Conservation (phyloP, 2,329 filamentous ascomycete genomes). For the Emergomyces africanus region DNA sequence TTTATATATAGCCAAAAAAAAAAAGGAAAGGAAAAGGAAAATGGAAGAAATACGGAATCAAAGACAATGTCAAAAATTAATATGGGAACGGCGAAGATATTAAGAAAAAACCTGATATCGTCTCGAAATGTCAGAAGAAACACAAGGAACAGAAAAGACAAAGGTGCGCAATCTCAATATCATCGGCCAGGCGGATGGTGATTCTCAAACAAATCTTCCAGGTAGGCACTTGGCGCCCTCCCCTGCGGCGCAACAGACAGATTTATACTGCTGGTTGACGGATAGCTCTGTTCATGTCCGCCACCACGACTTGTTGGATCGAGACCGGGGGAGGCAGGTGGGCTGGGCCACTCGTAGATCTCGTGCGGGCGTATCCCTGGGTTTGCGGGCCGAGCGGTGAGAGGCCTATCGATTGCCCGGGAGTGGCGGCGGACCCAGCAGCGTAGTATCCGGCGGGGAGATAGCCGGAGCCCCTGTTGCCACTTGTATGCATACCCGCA, state of each 20-base stretch:
- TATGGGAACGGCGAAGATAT: too few species aligned
- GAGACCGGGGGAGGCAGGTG: conserved; percentile 53
- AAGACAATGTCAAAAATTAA: background rate
- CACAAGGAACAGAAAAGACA: background rate
- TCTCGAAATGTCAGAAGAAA: background rate
- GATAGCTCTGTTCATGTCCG: conserved; percentile 16
- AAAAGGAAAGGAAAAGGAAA: background rate
- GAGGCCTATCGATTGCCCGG: conserved; percentile 40
- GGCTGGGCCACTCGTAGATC: conserved; percentile 41
- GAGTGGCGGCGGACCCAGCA: conserved; percentile 44
- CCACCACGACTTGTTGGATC: conserved; percentile 30
- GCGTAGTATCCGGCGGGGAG: conserved; percentile 88
- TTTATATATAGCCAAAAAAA: background rate
- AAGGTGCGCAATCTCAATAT: background rate
- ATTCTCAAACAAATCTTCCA: conserved; percentile 80
- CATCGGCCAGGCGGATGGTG: conserved; percentile 29
- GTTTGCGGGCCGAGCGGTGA: conserved; percentile 50
- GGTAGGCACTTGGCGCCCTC: conserved; percentile 72
- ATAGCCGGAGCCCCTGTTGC: conserved; percentile 60
- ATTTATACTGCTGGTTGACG: conserved; percentile 48
- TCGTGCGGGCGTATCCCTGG: conserved; percentile 37
- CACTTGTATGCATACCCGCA: conserved; percentile 40
- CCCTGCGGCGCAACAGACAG: conserved; percentile 52
- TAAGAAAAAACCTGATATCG: background rate
- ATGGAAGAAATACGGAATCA: background rate